These are phyloP conservation scores for Debaryomyces coudertii DNA, from an alignment of 1,139 yeast genomes.

Conservation along the genomic window DNA sequence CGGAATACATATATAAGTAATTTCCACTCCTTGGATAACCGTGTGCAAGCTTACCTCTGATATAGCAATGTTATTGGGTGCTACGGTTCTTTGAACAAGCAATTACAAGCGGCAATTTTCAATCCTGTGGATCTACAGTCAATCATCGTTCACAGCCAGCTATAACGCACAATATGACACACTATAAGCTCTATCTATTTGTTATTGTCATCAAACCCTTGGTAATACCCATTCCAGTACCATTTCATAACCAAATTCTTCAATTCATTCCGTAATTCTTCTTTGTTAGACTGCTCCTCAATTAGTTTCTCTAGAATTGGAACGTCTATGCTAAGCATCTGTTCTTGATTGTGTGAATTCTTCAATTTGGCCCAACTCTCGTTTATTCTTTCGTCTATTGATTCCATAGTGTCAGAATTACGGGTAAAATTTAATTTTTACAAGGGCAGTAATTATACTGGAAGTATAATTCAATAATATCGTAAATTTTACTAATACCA, in stretches of 20 bases:
- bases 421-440: neutral
- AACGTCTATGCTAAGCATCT: conserved; percentile 10
- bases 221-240: conserved; percentile 41
- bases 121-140: too few species aligned
- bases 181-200: neutral
- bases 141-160: too few species aligned
- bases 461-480: neutral
- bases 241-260: conserved; percentile 31
- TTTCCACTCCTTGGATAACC: neutral
- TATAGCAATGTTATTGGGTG: neutral
- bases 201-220: conserved; percentile 18
- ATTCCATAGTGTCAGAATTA: neutral
- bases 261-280: conserved; percentile 26
- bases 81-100: neutral
- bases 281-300: conserved; percentile 16
- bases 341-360: conserved; percentile 11
- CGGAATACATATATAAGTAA: neutral
- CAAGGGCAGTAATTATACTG: neutral
- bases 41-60: neutral
- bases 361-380: conserved; percentile 13
- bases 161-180: too few species aligned
- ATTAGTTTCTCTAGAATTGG: conserved; percentile 20
- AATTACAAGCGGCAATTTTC: too few species aligned
- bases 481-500: neutral
- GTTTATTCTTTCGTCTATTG: conserved; percentile 11